Evolutionary conservation across 1,284 basidiomycete genomes (phyloP), one percentile per base, ranked within the genome.

Genomic region (Retiboletus flavoniger): DNA sequence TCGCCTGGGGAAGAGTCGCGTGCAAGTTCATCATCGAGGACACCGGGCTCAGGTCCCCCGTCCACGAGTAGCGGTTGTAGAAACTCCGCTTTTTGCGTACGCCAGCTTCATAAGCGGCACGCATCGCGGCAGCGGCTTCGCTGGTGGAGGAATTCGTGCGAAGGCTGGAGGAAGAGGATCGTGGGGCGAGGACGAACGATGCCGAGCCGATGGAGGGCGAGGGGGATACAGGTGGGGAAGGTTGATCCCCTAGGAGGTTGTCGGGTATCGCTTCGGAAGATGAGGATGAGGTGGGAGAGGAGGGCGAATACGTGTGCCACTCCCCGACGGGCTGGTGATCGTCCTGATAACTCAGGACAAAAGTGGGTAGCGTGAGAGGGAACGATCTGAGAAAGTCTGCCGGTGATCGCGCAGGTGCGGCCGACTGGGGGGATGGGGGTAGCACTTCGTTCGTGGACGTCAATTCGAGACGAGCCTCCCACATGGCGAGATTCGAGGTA

Each of bases 401-500:
- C 3, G 77, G 77, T 24, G 72, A 73, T 60, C 75, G 75, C 11
- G 71, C 71, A 24, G 72, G 73, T 26, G 51, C 36, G 19, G 42
- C 34, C 14, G 54, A 35, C 54, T 47, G 42, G 32, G 53, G 53
- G 1, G 43, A 52, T 7, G 55, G 41, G 2, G 52, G 42, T 16
- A 47, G 43, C n/a, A 21, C 57, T 14, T 60, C 60, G 35, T 54
- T 57, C 41, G 55, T 34, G 51, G 65, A 59, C 17, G 40, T 59
- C 50, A 89, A 71, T 29, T 74, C 70, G 10, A 72, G 73, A 7
- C 83, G 80, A 14, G 72, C 71, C 60, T 80, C 74, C 92, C 92
- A 94, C 46, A 80, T 72, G 17, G 73, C 68, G 14, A 89, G 74
- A 66, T 94, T 94, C 43, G 74, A 71, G 29, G 77, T 72, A 66